Evolutionary conservation across 345 rosid species (phyloP), one percentile per base, ranked within the genome.

Genomic region (Citrus maxima): DNA sequence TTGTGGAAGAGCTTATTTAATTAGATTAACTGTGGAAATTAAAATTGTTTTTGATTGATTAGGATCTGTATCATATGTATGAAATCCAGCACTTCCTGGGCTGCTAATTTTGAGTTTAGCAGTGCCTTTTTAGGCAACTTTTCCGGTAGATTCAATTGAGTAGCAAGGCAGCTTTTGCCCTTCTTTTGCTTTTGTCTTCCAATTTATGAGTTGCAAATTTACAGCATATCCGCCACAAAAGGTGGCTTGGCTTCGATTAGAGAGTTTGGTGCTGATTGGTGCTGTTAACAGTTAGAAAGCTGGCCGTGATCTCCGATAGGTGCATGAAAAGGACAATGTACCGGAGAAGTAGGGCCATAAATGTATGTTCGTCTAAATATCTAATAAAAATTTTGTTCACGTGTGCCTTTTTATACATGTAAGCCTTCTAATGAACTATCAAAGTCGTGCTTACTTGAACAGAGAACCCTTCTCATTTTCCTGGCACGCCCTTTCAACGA

Each of bases 1-100:
- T 89, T 58, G 93, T 90, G 16, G 94, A 91, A 73, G 97, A 94
- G 84, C 87, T 95, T 67, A 74, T 95, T 35, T 93, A 82, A 81
- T n/a, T 18, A 9, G 32, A 68, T 54, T 54, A 54, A 35, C n/a
- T 35, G 5, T 21, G 22, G 4, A 14, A 32, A 4, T 5, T 25
- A 16, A 12, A 28, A 16, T 65, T 65, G 8, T 34, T 65, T 65
- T 32, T 66, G 14, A 22, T 32, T 12, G 21, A 65, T 65, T 7
- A 40, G 55, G 55, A 68, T 70, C 35, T 49, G 46, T 66, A 9
- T 21, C 13, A 66, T 34, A 66, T 7, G 70, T 32, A 64, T 64
- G 40, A 7, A 65, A 65, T 6, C 12, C 22, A 58, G 34, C 77
- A 16, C 30, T 49, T 3, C 37, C 18, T 73, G 54, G 46, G 19